These are phyloP conservation scores for Ceratocystis harringtonii DNA, from an alignment of 2,329 filamentous ascomycete species.

Conservation along the genomic window DNA sequence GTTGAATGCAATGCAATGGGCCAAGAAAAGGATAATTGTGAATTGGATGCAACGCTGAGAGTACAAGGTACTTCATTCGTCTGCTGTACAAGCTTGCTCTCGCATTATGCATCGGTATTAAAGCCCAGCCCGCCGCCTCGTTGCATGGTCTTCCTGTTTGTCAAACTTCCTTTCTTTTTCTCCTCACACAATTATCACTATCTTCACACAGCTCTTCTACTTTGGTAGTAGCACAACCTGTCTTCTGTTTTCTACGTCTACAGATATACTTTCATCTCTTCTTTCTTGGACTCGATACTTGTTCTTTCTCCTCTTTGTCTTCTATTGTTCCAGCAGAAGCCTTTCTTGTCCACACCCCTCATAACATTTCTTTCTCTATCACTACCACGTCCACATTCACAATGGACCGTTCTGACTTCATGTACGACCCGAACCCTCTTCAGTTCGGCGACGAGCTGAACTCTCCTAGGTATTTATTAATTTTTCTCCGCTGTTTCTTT, in stretches of 20 bases:
- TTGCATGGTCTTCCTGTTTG: conserved; percentile 1
- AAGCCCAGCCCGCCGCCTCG: neutral
- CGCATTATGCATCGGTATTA: neutral
- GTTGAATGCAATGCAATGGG: neutral
- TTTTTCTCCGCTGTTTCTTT: conserved; percentile 27
- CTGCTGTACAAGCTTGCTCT: neutral
- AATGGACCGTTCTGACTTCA: conserved; percentile 14
- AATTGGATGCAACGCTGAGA: neutral
- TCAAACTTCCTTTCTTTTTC: conserved; percentile 4
- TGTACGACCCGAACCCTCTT: conserved; percentile 13
- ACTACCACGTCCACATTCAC: conserved; percentile 1
- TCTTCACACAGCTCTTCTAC: conserved; percentile 2
- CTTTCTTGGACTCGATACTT: neutral
- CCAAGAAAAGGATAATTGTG: neutral
- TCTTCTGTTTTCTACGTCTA: conserved; percentile 1
- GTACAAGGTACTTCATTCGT: conserved; percentile 7
- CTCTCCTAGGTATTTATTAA: conserved; percentile 47
- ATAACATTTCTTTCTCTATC: neutral
- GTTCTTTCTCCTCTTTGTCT: neutral
- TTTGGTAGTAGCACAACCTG: conserved; percentile 1
- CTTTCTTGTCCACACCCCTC: neutral
- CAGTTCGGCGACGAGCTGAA: conserved; percentile 45
- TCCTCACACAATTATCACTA: conserved; percentile 3
- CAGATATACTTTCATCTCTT: neutral
- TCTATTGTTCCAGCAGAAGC: neutral